Percentiles rank a stretch among this genome's conserved stretches.
Evolutionary conservation across 1,284 basidiomycete species (phyloP).

Genomic region (Trichosporon ovoides): DNA sequence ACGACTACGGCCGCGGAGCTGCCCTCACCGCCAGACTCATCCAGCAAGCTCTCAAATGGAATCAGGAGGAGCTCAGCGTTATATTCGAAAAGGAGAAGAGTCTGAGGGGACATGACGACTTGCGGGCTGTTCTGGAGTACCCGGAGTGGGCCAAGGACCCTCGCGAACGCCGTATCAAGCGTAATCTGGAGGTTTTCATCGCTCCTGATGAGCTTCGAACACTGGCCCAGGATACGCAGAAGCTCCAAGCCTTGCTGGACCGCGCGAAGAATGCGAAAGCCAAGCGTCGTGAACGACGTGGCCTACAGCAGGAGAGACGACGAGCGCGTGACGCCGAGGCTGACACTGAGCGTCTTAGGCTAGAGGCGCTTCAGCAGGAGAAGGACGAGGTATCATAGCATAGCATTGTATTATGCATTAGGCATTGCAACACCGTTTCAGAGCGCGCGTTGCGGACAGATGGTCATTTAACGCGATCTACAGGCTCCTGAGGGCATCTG

Average conservation of each 20-base stretch:
- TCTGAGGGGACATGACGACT: neutral
- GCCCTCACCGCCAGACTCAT: neutral
- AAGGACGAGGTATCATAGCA: neutral
- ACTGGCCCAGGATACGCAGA: conserved; percentile 4
- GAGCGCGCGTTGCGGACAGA: neutral
- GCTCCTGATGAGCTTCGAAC: neutral
- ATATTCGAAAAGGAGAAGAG: conserved; percentile 5
- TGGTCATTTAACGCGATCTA: neutral
- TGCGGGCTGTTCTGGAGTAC: neutral
- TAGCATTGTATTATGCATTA: conserved; percentile 1
- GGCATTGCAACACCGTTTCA: conserved; percentile 1
- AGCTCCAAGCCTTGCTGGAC: neutral
- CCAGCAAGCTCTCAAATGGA: conserved; percentile 7
- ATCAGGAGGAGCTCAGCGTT: conserved; percentile 2
- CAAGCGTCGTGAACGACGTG: neutral
- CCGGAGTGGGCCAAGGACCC: conserved; percentile 1
- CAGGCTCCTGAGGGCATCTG: neutral
- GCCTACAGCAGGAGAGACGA: neutral
- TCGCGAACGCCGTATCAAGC: neutral
- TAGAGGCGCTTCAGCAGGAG: neutral
- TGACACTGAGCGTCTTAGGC: neutral
- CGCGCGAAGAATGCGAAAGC: neutral
- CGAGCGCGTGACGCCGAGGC: neutral
- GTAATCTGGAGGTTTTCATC: conserved; percentile 6
- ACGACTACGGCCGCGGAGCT: neutral